Base-by-base conservation (phyloP, 805 yeast genomes). In the Yamadazyma olivae region DNA sequence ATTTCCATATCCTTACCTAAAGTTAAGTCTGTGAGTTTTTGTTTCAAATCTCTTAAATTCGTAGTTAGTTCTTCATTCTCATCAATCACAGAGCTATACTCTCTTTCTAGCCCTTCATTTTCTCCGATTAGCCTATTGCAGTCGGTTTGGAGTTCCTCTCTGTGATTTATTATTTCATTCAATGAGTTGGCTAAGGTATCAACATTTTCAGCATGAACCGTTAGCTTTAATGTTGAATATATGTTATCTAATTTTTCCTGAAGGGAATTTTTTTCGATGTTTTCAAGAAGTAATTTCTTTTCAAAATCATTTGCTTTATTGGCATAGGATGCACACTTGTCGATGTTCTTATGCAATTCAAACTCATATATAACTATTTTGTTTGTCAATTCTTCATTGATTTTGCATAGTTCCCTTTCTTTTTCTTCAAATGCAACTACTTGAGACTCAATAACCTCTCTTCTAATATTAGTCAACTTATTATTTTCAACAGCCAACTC, bases 301-400 rank as follows among this genome's bases (percentile, higher is more conserved):
- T 35, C 38, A 15, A 30, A 7, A 8, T 35, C 30, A 35, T 29
- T 26, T 9, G 18, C 26, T 24, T 25, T 29, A 8, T 23, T 25
- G 15, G 15, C 8, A 15, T 6, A 6, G 17, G 14, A 13, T 7
- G 8, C 12, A 6, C 12, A 7, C 6, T 7, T 6, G 7, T 6
- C 6, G 28, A 25, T 15, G 7, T n/a, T 25, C 8, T 13, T 25
- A n/a, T 7, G 8, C 12, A 25, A 15, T 25, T 25, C 28, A 7
- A 25, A n/a, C 15, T 25, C 28, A n/a, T 25, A 25, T 6, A 7
- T n/a, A 6, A 13, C 17, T 13, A 25, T 7, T n/a, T 25, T 25
- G 17, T 25, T n/a, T 13, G 15, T 7, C 17, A 25, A 15, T 8
- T 25, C 17, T 13, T 25, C 15, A 25, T 25, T 25, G 9, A 20